A percentile compares a stretch with the other conserved stretches of the same genome.
Evolutionary conservation across 2,329 filamentous ascomycete genomes (phyloP).

Genomic region (Ophiostoma ulmi): DNA sequence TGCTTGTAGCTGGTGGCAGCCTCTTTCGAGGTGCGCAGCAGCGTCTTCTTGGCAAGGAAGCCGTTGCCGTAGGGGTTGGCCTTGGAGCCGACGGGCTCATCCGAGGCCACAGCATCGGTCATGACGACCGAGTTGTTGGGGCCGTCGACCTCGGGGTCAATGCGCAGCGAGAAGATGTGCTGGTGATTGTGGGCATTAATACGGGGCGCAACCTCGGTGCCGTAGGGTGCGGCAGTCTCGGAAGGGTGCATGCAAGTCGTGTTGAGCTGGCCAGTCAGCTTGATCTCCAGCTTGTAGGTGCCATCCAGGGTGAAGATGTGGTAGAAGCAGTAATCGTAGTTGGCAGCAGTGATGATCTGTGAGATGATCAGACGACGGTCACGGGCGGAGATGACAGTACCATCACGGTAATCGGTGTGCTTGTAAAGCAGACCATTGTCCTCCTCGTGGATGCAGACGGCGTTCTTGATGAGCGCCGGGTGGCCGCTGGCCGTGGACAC

Average conservation of each 20-base stretch:
- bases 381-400: constrained; percentile 78
- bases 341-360: constrained; percentile 90
- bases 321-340: constrained; percentile 71
- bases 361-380: constrained; percentile 81
- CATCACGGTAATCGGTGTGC: constrained; percentile 88
- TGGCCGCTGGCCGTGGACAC: constrained; percentile 74
- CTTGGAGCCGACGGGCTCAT: constrained; percentile 69
- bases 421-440: constrained; percentile 90
- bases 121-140: constrained; percentile 80
- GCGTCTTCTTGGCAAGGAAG: constrained; percentile 80
- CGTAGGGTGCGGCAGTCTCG: constrained; percentile 81
- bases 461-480: constrained; percentile 82
- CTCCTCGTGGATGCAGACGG: constrained; percentile 92
- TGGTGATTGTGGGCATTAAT: constrained; percentile 96
- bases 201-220: constrained; percentile 83
- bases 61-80: constrained; percentile 89
- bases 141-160: constrained; percentile 76
- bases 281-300: constrained; percentile 85
- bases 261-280: constrained; percentile 87
- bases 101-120: constrained; percentile 66
- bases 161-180: constrained; percentile 84
- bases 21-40: constrained; percentile 64
- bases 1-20: constrained; percentile 77
- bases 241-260: constrained; percentile 76
- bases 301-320: constrained; percentile 61